Base-by-base conservation (phyloP, 345 rosid genomes). In the Eutrema heterophyllum region DNA sequence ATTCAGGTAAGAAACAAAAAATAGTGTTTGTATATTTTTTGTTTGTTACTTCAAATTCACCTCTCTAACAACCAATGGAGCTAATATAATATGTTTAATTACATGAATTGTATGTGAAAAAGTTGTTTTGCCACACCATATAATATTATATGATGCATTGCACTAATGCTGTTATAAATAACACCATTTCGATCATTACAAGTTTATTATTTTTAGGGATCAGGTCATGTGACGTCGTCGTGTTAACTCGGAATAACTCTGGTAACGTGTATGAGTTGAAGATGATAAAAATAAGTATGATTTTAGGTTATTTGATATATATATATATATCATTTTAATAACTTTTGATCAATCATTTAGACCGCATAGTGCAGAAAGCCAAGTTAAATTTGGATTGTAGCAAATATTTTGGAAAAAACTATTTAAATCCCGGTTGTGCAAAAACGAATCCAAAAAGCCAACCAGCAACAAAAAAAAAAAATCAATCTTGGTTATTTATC, bases 381-480 rank as follows among this genome's bases (percentile, higher is more conserved):
- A 62, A 72, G 1, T 50, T 39, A 62, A 9, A 30, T 52, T 52
- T 72, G 76, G 54, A 72, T 52, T 0, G 62, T 72, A 52, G 69
- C 69, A 41, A 18, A 61, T 9, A 30, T 5, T 51, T 41, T 72
- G 55, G 53, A 72, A 63, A 72, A 0, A 14, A 72, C 70, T 72
- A 72, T 72, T 72, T 0, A 33, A 62, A 52, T 63, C 76, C 33
- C 63, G 10, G n/a, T 18, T 62, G 26, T 18, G 21, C 69, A 51
- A 62, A 30, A 62, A 51, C 54, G 13, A 63, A 72, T 62, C 63
- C 12, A 63, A 52, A 52, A 72, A 30, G 32, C 12, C 18, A 21
- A 62, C 32, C 41, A 52, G 38, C 30, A 26, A 62, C 14, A 13
- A 39, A 41, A 62, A 62, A 15, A 9, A 5, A 58, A 15, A 4